These are phyloP conservation scores for Metschnikowia lochheadii DNA, from an alignment of 805 yeast species.

Conservation along the genomic window DNA sequence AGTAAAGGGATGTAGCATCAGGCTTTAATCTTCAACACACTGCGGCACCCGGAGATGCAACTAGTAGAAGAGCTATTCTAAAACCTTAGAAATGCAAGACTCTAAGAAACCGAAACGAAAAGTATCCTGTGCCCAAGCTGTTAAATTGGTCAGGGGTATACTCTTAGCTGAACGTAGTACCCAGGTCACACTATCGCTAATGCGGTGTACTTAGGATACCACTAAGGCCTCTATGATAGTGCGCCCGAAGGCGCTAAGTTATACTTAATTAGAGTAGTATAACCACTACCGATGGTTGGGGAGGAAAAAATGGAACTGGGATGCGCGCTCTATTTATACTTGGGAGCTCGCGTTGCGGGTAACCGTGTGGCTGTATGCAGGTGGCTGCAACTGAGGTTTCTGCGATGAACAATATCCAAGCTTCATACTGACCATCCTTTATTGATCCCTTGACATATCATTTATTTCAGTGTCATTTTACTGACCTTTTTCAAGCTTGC, in stretches of 20 bases:
- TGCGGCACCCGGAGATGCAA: constrained; percentile 18
- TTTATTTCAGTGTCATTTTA: too few species aligned
- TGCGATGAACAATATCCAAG: background rate
- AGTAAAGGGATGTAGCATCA: constrained; percentile 45
- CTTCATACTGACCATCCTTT: background rate
- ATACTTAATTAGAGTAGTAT: constrained; percentile 64
- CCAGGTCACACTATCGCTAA: constrained; percentile 41
- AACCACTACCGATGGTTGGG: constrained; percentile 73
- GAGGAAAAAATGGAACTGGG: constrained; percentile 11
- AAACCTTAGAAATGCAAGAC: constrained; percentile 31
- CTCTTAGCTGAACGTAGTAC: constrained; percentile 58
- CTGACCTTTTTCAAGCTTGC: too few species aligned
- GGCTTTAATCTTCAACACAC: constrained; percentile 42
- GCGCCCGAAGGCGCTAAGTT: constrained; percentile 41
- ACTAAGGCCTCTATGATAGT: constrained; percentile 41
- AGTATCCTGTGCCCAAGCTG: constrained; percentile 67
- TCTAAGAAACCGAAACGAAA: constrained; percentile 81
- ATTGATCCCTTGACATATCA: too few species aligned
- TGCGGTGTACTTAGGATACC: constrained; percentile 37
- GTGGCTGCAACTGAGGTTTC: constrained; percentile 8
- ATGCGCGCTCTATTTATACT: constrained; percentile 13
- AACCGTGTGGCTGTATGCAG: constrained; percentile 8
- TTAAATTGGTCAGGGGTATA: constrained; percentile 60
- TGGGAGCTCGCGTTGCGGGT: constrained; percentile 11
- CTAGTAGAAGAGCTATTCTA: constrained; percentile 31